Base-by-base conservation (phyloP, 306 rosid species). In the Heteromeles arbutifolia region DNA sequence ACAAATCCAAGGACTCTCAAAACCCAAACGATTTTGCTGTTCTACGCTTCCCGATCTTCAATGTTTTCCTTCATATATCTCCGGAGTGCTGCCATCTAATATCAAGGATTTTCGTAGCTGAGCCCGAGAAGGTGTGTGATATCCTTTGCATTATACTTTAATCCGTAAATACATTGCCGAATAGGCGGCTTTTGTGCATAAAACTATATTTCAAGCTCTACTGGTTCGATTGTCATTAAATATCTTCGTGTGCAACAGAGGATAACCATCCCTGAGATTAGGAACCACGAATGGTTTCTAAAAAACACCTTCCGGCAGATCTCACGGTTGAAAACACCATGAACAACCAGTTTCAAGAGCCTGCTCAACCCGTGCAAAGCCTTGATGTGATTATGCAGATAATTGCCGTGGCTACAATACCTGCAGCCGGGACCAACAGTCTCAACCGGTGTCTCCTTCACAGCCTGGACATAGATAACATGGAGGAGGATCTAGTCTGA, bases 351-450 rank as follows among this genome's bases (percentile, higher is more conserved):
- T 90, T 83, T 74, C 96, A 88, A 66, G 97, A 90, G 88, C 86
- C 95, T 7, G 98, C 90, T 87, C 95, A 92, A 82, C 96, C 98
- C 32, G 84, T 78, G 86, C 98, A 95, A 77, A 90, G 93, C 80
- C 39, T 58, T 19, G 93, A 95, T 58, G 97, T 92, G 81, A 95
- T 95, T 73, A 95, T 92, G 97, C 91, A 89, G 88, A 95, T 92
- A 73, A 92, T 92, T 19, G 41, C 87, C 0, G 98, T 92, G 84
- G 98, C 97, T 53, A 90, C 90, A 25, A 71, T 95, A 80, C 96
- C 96, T 8, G 88, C 98, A 0, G 95, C 96, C 3, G 96, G 96
- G 61, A 82, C 90, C 44, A 87, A 83, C 44, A 77, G 84, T 64
- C 90, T 84, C 67, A 92, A 90, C 79, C 90, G 80, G 72, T 90